phyloP scores from a whole-genome alignment of 257 asterid genomes.

The Lantana camara region DNA sequence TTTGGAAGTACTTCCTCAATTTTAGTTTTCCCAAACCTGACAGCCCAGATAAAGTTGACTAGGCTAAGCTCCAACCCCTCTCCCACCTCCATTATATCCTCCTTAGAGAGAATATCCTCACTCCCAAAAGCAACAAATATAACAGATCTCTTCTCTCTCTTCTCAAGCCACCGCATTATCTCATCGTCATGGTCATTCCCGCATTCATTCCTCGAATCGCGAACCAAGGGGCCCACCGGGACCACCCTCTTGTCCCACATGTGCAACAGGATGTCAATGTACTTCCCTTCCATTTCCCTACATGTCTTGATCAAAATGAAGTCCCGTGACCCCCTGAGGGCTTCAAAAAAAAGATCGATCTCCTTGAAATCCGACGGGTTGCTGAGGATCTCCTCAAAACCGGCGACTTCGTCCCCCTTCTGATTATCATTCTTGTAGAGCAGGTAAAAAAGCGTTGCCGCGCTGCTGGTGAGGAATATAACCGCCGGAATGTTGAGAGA shows the following conservation, averaged over 20 bases:
- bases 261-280: conserved; percentile 36
- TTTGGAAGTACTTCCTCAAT: conserved; percentile 17
- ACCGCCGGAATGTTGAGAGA: conserved; percentile 47
- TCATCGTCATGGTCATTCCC: background rate
- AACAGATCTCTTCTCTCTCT: background rate
- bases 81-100: conserved; percentile 16
- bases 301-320: conserved; percentile 51
- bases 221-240: conserved; percentile 57
- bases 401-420: conserved; percentile 36
- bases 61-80: conserved; percentile 19
- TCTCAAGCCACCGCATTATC: conserved; percentile 6
- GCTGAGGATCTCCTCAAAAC: conserved; percentile 21
- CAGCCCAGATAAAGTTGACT: conserved; percentile 18
- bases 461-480: conserved; percentile 42
- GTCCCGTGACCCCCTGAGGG: conserved; percentile 33
- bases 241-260: conserved; percentile 41
- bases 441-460: conserved; percentile 36
- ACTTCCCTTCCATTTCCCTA: conserved; percentile 58
- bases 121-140: conserved; percentile 17
- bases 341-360: background rate
- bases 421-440: background rate
- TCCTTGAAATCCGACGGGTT: conserved; percentile 12
- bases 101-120: conserved; percentile 3
- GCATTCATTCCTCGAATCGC: background rate
- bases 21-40: background rate